Evolutionary conservation across 306 rosid genomes (phyloP).

Genomic region (Trifolium fragiferum): DNA sequence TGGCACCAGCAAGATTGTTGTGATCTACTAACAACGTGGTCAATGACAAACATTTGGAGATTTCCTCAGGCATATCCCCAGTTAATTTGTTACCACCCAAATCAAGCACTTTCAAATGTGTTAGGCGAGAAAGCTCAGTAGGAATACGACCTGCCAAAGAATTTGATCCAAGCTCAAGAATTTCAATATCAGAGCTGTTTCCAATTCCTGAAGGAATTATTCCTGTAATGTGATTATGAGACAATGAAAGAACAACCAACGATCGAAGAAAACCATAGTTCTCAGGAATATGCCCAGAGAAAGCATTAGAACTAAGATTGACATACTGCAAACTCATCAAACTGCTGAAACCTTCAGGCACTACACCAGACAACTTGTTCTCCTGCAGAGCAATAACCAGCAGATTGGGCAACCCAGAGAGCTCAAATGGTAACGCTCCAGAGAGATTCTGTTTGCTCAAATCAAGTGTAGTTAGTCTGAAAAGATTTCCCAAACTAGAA

Average conservation of each 20-base stretch:
- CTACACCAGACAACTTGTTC: conserved; percentile 70
- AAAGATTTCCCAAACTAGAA: conserved; percentile 74
- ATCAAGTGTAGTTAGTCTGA: conserved; percentile 79
- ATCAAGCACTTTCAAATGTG: conserved; percentile 66
- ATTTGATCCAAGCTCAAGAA: conserved; percentile 69
- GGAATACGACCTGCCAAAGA: conserved; percentile 66
- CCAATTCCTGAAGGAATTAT: conserved; percentile 73
- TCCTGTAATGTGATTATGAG: conserved; percentile 70
- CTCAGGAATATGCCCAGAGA: conserved; percentile 75
- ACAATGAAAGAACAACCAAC: conserved; percentile 68
- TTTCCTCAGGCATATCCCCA: conserved; percentile 73
- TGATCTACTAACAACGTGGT: conserved; percentile 55
- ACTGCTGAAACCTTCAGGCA: conserved; percentile 96
- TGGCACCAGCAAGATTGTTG: conserved; percentile 70
- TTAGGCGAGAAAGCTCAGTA: conserved; percentile 66
- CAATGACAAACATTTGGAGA: conserved; percentile 70
- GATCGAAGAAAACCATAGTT: conserved; percentile 86
- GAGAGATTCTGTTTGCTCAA: conserved; percentile 83
- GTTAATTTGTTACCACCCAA: conserved; percentile 72
- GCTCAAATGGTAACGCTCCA: conserved; percentile 88
- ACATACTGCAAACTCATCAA: conserved; percentile 68
- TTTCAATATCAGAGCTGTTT: conserved; percentile 70
- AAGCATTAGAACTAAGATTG: conserved; percentile 78
- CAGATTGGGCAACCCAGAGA: conserved; percentile 83
- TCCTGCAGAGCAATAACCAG: conserved; percentile 82